A percentile compares a stretch with the other conserved stretches of the same genome.
These are phyloP conservation scores for Calonectria crousiana DNA, from an alignment of 2,329 filamentous ascomycete species.

Conservation along the genomic window DNA sequence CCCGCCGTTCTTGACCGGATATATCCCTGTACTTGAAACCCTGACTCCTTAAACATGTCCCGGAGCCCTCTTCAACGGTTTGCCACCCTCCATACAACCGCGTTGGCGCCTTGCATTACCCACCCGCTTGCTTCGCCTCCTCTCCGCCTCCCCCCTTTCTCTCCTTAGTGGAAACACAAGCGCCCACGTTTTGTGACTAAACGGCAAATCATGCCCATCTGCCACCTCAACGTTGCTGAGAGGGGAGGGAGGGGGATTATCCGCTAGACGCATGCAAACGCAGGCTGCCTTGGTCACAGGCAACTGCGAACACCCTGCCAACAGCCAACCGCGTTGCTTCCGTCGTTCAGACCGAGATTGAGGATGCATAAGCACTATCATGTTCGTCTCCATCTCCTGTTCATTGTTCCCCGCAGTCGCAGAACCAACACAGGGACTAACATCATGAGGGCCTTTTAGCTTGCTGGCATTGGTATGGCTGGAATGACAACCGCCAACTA, in stretches of 20 bases:
- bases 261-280: conserved; percentile 19
- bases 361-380: neutral
- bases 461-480: conserved; percentile 16
- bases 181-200: conserved; percentile 20
- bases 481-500: conserved; percentile 33
- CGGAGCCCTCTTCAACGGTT: conserved; percentile 15
- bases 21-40: conserved; percentile 9
- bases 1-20: neutral
- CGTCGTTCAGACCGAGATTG: neutral
- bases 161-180: conserved; percentile 18
- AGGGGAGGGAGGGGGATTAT: neutral
- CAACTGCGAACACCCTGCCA: conserved; percentile 30
- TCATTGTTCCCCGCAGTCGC: neutral
- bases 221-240: neutral
- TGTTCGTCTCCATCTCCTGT: neutral
- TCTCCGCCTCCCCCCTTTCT: neutral
- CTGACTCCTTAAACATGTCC: conserved; percentile 18
- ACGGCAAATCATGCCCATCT: conserved; percentile 11
- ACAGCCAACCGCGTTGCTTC: conserved; percentile 26
- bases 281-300: neutral
- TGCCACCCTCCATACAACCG: neutral
- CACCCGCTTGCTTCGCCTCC: conserved; percentile 8
- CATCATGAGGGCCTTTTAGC: conserved; percentile 19
- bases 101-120: conserved; percentile 11
- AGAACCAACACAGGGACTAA: neutral